Percentiles rank a stretch among this genome's conserved stretches.
These are phyloP conservation scores for Onygenales sp. DNA, from an alignment of 2,329 filamentous ascomycete species.

Conservation along the genomic window DNA sequence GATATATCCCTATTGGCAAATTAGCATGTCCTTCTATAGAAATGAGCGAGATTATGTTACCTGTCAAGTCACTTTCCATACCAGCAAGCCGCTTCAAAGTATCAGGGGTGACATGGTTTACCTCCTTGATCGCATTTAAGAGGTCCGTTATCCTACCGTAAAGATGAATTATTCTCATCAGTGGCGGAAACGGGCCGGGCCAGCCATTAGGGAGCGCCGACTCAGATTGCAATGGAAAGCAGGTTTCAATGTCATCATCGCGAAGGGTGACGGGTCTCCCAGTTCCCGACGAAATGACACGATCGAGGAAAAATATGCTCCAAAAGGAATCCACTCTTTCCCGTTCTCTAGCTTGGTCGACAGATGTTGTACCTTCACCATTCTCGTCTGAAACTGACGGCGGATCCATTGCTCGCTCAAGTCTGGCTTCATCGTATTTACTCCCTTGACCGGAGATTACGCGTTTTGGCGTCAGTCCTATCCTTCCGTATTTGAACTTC, in stretches of 20 bases:
- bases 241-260: constrained; percentile 76
- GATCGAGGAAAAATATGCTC: constrained; percentile 80
- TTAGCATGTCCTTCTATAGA: constrained; percentile 7
- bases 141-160: constrained; percentile 79
- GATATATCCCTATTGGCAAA: constrained; percentile 48
- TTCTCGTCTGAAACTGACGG: constrained; percentile 16
- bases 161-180: constrained; percentile 75
- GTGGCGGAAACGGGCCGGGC: constrained; percentile 68
- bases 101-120: constrained; percentile 64
- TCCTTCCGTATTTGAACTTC: constrained; percentile 43
- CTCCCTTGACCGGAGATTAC: constrained; percentile 37
- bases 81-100: constrained; percentile 60
- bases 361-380: constrained; percentile 41
- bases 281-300: constrained; percentile 79
- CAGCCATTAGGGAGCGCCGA: constrained; percentile 49
- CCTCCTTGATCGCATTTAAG: constrained; percentile 68
- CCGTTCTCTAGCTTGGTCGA: constrained; percentile 56
- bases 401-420: constrained; percentile 31
- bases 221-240: constrained; percentile 52
- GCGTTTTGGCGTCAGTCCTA: constrained; percentile 47
- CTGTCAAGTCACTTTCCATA: constrained; percentile 74
- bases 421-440: constrained; percentile 35
- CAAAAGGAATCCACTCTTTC: constrained; percentile 82
- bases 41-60: constrained; percentile 18
- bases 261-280: constrained; percentile 74